Base-by-base conservation (phyloP, 1,139 yeast species). In the Dujonia santamariae region DNA sequence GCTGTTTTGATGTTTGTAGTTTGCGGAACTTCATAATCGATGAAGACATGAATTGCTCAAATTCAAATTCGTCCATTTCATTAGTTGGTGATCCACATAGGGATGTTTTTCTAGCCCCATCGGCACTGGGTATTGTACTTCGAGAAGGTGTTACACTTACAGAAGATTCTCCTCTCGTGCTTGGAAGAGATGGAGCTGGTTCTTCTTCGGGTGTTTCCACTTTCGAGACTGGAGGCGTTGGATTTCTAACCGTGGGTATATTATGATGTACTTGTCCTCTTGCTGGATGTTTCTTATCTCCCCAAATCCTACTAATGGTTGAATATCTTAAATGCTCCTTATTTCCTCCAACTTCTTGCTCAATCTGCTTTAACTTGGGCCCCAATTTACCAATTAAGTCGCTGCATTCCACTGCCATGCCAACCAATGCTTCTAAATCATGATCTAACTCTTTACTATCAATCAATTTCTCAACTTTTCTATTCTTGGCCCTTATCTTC, bases 11-110 rank as follows among this genome's bases (percentile, higher is more conserved):
- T n/a, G n/a, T n/a, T 37, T 63, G 67, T 6, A 42, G 43, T 22
- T 51, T 44, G 27, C 75, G 44, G 44, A 64, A 67, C 32, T 58
- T 62, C 21, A 51, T 45, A 22, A 68, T 61, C 20, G 62, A 54
- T 7, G 46, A 34, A 3, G 64, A 45, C 58, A 68, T 63, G 46
- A 67, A 66, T 16, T 38, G 30, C 38, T 66, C 74, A 38, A 67
- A 66, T 4, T 27, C 18, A 4, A 3, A 4, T 16, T 33, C 36
- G 14, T 33, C 24, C 34, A 33, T 28, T n/a, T 23, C 26, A n/a
- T 23, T 23, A 11, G 28, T n/a, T 7, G 18, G 18, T 6, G 18
- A 6, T 14, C 19, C 19, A 12, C 6, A 15, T 7, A 8, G 7
- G 14, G 14, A 8, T 12, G 14, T 12, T 6, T 9, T 12, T 12